A percentile compares a stretch with the other conserved stretches of the same genome.
Conservation (phyloP, 768 basidiomycete species). For the Pleurotus ostreatus region DNA sequence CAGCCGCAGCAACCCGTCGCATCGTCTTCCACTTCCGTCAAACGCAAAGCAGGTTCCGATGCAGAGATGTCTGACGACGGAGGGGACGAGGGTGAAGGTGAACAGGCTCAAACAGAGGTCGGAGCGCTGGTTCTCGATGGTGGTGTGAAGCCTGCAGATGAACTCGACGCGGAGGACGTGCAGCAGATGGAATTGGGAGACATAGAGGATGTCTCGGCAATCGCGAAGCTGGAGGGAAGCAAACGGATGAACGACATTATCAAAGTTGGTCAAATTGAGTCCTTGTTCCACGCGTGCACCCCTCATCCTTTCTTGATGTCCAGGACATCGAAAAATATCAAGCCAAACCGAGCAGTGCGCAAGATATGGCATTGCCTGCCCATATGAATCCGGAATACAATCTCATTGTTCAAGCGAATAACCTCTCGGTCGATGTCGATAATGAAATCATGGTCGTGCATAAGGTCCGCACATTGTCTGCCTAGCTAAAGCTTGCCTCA, state of each 20-base stretch:
- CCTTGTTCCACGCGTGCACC: neutral
- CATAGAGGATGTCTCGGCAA: conserved; percentile 81
- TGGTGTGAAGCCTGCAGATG: conserved; percentile 90
- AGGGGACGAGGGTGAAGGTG: conserved; percentile 42
- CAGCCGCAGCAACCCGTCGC: conserved; percentile 20
- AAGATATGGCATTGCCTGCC: conserved; percentile 74
- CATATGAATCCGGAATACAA: conserved; percentile 94
- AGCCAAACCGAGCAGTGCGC: conserved; percentile 70
- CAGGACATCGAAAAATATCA: conserved; percentile 91
- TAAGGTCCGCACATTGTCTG: conserved; percentile 51
- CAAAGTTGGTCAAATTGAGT: conserved; percentile 42
- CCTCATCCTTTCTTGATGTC: neutral
- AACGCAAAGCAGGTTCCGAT: conserved; percentile 65
- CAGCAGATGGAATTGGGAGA: conserved; percentile 87
- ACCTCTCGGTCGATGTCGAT: conserved; percentile 95
- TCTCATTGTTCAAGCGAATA: conserved; percentile 96
- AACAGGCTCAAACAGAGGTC: conserved; percentile 38
- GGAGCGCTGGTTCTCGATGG: conserved; percentile 75
- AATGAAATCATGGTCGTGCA: conserved; percentile 97
- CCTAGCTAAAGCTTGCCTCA: conserved; percentile 9
- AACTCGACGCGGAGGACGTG: conserved; percentile 91
- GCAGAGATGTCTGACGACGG: conserved; percentile 55
- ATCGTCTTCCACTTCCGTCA: conserved; percentile 28
- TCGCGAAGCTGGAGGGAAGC: conserved; percentile 87
- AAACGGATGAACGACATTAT: conserved; percentile 86